Base-by-base conservation (phyloP, 352 stramenopile genomes). In the Phytophthora lateralis region DNA sequence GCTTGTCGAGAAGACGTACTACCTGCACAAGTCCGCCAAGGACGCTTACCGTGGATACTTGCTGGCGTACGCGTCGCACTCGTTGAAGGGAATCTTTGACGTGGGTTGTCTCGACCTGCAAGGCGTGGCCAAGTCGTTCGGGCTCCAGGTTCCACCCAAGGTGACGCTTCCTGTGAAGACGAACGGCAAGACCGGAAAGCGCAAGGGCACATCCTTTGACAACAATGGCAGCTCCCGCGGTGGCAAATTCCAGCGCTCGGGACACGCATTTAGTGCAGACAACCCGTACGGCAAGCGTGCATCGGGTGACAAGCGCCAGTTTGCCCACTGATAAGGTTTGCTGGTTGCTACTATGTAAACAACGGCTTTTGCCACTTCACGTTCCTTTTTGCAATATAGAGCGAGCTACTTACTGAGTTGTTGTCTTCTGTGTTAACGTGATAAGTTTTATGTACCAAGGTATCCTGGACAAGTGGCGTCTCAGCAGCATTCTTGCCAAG, bases 1-100 rank as follows among this genome's bases (percentile, higher is more conserved):
- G 56, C 85, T 99, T 6, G 97, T 99, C 51, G 95, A 98, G 72
- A 99, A 98, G 80, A 99, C 99, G 73, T 99, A 99, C 80, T 99
- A 99, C 68, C 76, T 99, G 43, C 97, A 99, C 83, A 98, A 97
- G 62, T 96, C 91, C 3, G 96, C 97, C 17, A 94, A 97, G 63
- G 98, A 99, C 68, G 98, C 97, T 0, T 99, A 99, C 75, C 80
- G 97, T 45, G 96, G 90, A 44, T 99, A 99, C 75, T 71, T 99
- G 46, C 64, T 99, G 14, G 93, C 97, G 12, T 99, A 99, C 80
- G 95, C 97, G 3, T 98, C 90, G 49, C 98, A 99, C 77, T 96
- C 91, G 26, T 88, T 99, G 68, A 98, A 99, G 70, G 92, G 98
- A 58, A 98, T 99, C 69, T 99, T 99, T 73, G 95, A 99, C 73